phyloP scores from a whole-genome alignment of 1,284 basidiomycete genomes.

The Coniophora puteana region DNA sequence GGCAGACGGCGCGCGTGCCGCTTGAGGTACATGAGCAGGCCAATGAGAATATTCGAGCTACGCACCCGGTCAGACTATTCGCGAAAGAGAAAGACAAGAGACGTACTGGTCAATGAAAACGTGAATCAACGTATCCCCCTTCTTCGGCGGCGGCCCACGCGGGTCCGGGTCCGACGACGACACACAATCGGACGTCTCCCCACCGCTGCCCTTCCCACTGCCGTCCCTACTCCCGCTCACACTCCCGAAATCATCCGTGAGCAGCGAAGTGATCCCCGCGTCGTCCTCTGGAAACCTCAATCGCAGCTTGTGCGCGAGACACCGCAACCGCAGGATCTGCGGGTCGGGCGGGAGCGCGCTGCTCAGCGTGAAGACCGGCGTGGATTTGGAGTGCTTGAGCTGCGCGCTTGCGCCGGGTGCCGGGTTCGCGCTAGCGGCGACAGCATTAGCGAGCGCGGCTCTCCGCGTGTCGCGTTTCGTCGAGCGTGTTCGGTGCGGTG shows the following conservation, averaged over 20 bases:
- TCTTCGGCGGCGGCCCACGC: constrained; percentile 41
- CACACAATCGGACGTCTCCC: constrained; percentile 31
- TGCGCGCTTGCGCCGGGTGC: constrained; percentile 17
- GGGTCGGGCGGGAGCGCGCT: constrained; percentile 40
- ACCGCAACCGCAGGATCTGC: constrained; percentile 47
- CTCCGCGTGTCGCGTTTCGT: too few relatives aligned
- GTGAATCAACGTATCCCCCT: constrained; percentile 65
- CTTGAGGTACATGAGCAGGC: constrained; percentile 63
- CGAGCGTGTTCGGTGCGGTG: too few relatives aligned
- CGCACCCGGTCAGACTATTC: constrained; percentile 4
- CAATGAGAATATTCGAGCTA: constrained; percentile 84
- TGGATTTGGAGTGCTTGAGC: constrained; percentile 42
- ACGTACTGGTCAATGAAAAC: constrained; percentile 85
- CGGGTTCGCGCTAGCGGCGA: constrained; percentile 11
- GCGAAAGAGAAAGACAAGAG: constrained; percentile 7
- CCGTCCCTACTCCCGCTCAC: too few relatives aligned
- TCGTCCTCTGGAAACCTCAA: constrained; percentile 55
- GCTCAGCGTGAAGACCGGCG: constrained; percentile 30
- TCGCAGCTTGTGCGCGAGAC: constrained; percentile 52
- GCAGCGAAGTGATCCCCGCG: constrained; percentile 40
- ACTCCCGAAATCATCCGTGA: constrained; percentile 38
- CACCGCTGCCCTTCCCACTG: constrained; percentile 25
- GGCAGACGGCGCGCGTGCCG: constrained; percentile 28
- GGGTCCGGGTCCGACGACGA: too few relatives aligned
- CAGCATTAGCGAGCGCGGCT: constrained; percentile 22